Conservation (phyloP, 2,329 filamentous ascomycete species). For the Zasmidium cellare region DNA sequence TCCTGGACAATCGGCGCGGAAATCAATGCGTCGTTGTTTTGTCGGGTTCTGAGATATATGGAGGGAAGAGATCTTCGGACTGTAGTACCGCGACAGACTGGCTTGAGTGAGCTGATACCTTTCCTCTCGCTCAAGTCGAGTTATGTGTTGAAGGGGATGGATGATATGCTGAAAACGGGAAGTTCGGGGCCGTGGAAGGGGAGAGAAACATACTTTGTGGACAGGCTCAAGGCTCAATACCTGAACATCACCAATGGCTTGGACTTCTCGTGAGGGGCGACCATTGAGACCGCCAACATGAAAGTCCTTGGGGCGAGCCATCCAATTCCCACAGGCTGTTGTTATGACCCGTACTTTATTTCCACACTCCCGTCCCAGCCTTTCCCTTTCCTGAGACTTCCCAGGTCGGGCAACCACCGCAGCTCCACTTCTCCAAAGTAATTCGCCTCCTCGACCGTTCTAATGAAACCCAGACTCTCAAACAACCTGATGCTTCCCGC, state of each 20-base stretch:
- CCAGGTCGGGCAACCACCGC: constrained; percentile 34
- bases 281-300: not conserved
- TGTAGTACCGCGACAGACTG: not conserved
- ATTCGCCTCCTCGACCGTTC: constrained; percentile 52
- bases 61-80: not conserved
- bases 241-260: not conserved
- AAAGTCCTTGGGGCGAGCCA: too few species aligned
- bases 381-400: constrained; percentile 12
- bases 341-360: constrained; percentile 11
- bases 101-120: not conserved
- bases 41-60: not conserved
- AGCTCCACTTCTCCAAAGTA: constrained; percentile 71
- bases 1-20: constrained; percentile 54
- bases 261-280: not conserved
- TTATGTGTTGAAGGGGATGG: not conserved
- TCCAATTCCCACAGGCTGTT: not conserved
- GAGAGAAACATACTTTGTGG: not conserved
- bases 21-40: too few species aligned
- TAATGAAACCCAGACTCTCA: constrained; percentile 59
- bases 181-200: not conserved
- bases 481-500: constrained; percentile 60
- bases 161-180: not conserved
- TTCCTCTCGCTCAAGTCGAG: not conserved
- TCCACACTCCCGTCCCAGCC: constrained; percentile 17
- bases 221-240: not conserved